These are phyloP conservation scores for Epichloe bromicola DNA, from an alignment of 2,329 filamentous ascomycete species.

Conservation along the genomic window DNA sequence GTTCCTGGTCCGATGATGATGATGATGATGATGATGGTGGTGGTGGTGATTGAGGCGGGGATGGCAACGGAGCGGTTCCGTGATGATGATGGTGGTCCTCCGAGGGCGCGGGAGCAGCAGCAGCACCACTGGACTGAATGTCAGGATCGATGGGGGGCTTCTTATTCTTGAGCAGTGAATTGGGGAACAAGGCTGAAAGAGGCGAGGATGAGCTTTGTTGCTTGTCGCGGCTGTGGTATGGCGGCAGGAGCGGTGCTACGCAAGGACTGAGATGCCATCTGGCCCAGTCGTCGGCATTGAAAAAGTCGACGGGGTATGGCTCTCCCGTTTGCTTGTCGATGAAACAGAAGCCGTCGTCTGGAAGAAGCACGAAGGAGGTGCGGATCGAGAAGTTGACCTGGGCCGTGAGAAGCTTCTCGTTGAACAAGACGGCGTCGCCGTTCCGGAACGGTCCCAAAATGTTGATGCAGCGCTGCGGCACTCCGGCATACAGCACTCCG, in stretches of 20 bases:
- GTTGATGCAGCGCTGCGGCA: slow-evolving; percentile 77
- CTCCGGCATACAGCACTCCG: slow-evolving; percentile 74
- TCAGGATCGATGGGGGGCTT: background rate
- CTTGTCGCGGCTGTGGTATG: slow-evolving; percentile 26
- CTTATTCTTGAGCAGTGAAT: slow-evolving; percentile 19
- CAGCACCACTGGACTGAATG: background rate
- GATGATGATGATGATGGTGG: background rate
- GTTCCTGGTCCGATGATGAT: slow-evolving; percentile 13
- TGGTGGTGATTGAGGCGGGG: slow-evolving; percentile 8
- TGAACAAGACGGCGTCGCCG: slow-evolving; percentile 83
- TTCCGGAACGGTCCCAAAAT: slow-evolving; percentile 82
- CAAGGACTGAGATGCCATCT: slow-evolving; percentile 69
- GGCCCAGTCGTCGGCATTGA: slow-evolving; percentile 66
- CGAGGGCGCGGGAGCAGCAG: slow-evolving; percentile 7
- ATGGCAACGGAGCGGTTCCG: slow-evolving; percentile 10
- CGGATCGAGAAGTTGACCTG: slow-evolving; percentile 88
- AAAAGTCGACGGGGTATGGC: slow-evolving; percentile 74
- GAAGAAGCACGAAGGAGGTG: slow-evolving; percentile 73
- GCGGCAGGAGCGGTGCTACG: slow-evolving; percentile 52
- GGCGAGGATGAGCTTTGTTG: slow-evolving; percentile 23
- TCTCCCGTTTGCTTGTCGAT: slow-evolving; percentile 71
- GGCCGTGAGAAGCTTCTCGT: slow-evolving; percentile 78
- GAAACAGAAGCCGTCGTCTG: slow-evolving; percentile 79
- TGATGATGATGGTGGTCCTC: background rate
- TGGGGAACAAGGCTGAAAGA: slow-evolving; percentile 35